phyloP scores from a whole-genome alignment of 1,284 basidiomycete species.

The Sanghuangporus weigelae region DNA sequence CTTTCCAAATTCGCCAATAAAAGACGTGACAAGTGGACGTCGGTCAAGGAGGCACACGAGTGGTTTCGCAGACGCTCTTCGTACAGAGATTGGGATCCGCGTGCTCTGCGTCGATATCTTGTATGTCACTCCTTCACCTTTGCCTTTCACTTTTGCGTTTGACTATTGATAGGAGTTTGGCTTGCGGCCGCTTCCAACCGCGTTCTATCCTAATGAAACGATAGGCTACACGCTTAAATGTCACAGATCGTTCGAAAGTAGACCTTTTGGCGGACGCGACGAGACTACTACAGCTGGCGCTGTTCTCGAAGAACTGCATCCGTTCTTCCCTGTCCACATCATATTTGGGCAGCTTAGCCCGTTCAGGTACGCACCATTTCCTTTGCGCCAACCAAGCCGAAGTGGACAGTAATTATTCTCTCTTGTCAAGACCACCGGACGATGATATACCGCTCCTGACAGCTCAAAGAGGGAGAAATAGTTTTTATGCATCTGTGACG shows the following conservation, averaged over 20 bases:
- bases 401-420: not conserved
- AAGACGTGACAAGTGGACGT: slow-evolving; percentile 5
- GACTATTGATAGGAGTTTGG: slow-evolving; percentile 1
- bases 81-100: slow-evolving; percentile 6
- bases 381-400: not conserved
- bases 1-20: not conserved
- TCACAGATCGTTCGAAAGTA: slow-evolving; percentile 2
- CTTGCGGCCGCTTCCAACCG: slow-evolving; percentile 9
- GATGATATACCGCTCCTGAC: slow-evolving; percentile 37
- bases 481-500: slow-evolving; percentile 31
- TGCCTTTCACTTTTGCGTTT: not conserved
- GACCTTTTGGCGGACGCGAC: not conserved
- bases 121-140: not conserved
- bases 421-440: slow-evolving; percentile 28
- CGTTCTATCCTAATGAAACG: slow-evolving; percentile 9
- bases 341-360: slow-evolving; percentile 7
- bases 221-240: slow-evolving; percentile 8
- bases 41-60: not conserved
- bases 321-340: not conserved
- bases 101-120: not conserved
- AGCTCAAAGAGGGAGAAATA: slow-evolving; percentile 29
- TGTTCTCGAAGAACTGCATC: not conserved
- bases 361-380: not conserved
- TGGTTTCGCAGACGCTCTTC: not conserved
- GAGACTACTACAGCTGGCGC: not conserved